A percentile compares a stretch with the other conserved stretches of the same genome.
phyloP scores from a whole-genome alignment of 805 yeast genomes.

The Kodamaea laetipori region DNA sequence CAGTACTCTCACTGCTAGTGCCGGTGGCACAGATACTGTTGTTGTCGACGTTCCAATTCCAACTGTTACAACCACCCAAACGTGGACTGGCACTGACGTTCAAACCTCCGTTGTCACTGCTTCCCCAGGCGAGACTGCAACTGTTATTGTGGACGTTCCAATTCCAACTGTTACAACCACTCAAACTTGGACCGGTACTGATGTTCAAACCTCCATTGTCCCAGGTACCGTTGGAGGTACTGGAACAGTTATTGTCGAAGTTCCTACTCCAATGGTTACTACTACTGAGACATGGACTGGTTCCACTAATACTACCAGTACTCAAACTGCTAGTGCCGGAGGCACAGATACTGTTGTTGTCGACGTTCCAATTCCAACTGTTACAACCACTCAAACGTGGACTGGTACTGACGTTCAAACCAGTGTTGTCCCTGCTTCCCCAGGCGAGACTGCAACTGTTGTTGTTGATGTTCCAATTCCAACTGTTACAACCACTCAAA shows the following conservation, averaged over 20 bases:
- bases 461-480: slow-evolving; percentile 17
- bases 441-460: too few species aligned
- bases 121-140: slow-evolving; percentile 13
- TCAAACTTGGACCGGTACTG: slow-evolving; percentile 11
- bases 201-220: slow-evolving; percentile 1
- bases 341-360: too few species aligned
- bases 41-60: slow-evolving; percentile 12
- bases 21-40: slow-evolving; percentile 7
- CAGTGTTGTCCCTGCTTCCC: too few species aligned
- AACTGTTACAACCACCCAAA: not conserved
- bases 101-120: slow-evolving; percentile 1
- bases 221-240: slow-evolving; percentile 11
- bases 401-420: too few species aligned
- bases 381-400: slow-evolving; percentile 14
- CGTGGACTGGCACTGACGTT: slow-evolving; percentile 13
- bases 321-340: slow-evolving; percentile 8
- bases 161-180: slow-evolving; percentile 8
- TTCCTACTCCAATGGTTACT: slow-evolving; percentile 12
- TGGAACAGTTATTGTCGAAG: slow-evolving; percentile 16
- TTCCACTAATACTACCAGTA: slow-evolving; percentile 8
- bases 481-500: slow-evolving; percentile 11
- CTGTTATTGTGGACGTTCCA: slow-evolving; percentile 17
- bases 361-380: too few species aligned
- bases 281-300: slow-evolving; percentile 19
- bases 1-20: not conserved